phyloP scores from a whole-genome alignment of 306 rosid genomes.

The Prunus fruticosa region DNA sequence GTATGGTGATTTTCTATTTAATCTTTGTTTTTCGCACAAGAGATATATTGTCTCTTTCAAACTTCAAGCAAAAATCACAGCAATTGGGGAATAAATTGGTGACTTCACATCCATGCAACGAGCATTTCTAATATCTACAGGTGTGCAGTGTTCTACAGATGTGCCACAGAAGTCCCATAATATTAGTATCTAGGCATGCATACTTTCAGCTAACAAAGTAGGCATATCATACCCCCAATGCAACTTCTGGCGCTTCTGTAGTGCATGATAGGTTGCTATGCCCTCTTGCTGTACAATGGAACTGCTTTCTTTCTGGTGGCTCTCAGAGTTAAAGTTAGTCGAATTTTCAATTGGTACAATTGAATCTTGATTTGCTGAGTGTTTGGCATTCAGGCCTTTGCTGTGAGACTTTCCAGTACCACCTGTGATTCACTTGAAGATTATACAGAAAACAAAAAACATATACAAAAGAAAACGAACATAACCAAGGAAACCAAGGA shows the following conservation, averaged over 20 bases:
- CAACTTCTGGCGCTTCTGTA: slow-evolving; percentile 55
- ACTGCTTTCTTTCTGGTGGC: slow-evolving; percentile 13
- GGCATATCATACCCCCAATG: slow-evolving; percentile 70
- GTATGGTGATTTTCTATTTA: not conserved
- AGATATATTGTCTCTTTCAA: not conserved
- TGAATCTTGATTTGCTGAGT: slow-evolving; percentile 26
- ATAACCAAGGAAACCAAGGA: slow-evolving; percentile 1
- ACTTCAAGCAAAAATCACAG: not conserved
- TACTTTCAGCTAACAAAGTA: not conserved
- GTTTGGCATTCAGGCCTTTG: slow-evolving; percentile 11
- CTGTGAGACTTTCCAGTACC: slow-evolving; percentile 25
- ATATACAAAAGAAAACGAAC: not conserved
- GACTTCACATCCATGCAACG: not conserved
- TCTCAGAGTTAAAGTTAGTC: slow-evolving; percentile 17
- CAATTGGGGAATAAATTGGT: too few relatives aligned
- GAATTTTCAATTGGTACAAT: slow-evolving; percentile 25
- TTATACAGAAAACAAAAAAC: not conserved
- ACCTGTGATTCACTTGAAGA: slow-evolving; percentile 24
- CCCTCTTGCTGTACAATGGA: slow-evolving; percentile 26
- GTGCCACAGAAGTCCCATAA: not conserved
- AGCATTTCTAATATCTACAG: not conserved
- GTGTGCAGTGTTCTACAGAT: too few relatives aligned
- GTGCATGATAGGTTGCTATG: not conserved
- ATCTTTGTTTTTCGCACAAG: not conserved
- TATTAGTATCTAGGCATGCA: not conserved